Percentiles rank a stretch among this genome's conserved stretches.
Evolutionary conservation across 1,284 basidiomycete species (phyloP).

Genomic region (Cryptococcus wingfieldii): DNA sequence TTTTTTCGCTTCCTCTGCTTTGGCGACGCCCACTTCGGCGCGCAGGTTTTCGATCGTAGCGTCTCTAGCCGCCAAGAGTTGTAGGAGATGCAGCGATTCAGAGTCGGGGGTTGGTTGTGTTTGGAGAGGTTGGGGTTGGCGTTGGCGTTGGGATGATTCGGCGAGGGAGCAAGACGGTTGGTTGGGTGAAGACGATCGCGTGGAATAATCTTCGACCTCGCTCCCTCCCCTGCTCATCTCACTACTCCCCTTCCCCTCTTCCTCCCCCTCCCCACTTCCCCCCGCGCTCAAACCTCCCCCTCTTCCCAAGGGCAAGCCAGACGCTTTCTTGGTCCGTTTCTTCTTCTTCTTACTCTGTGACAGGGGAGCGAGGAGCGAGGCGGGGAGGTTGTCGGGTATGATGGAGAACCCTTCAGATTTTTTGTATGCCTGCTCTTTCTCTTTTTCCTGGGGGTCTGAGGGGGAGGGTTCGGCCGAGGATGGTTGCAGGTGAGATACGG

Average conservation of each 20-base stretch:
- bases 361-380: background rate
- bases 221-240: too few species aligned
- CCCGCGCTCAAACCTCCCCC: too few species aligned
- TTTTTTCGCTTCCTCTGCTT: constrained; percentile 41
- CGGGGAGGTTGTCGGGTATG: constrained; percentile 36
- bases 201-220: background rate
- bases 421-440: background rate
- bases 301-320: too few species aligned
- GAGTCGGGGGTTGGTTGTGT: background rate
- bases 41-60: constrained; percentile 36
- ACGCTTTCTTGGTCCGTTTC: background rate
- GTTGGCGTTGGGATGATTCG: background rate
- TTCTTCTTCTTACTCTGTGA: background rate
- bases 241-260: too few species aligned
- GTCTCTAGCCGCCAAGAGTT: constrained; percentile 28
- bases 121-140: background rate
- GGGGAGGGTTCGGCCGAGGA: too few species aligned
- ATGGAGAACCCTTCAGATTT: constrained; percentile 31
- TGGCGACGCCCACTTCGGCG: constrained; percentile 39
- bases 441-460: background rate
- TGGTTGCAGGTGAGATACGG: too few species aligned
- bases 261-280: too few species aligned
- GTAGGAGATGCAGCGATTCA: constrained; percentile 19
- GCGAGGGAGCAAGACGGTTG: background rate
- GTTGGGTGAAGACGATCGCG: background rate